Percentiles rank a stretch among this genome's conserved stretches.
These are phyloP conservation scores for Closterium sp. DNA, from an alignment of 139 green algal genomes.

Conservation along the genomic window DNA sequence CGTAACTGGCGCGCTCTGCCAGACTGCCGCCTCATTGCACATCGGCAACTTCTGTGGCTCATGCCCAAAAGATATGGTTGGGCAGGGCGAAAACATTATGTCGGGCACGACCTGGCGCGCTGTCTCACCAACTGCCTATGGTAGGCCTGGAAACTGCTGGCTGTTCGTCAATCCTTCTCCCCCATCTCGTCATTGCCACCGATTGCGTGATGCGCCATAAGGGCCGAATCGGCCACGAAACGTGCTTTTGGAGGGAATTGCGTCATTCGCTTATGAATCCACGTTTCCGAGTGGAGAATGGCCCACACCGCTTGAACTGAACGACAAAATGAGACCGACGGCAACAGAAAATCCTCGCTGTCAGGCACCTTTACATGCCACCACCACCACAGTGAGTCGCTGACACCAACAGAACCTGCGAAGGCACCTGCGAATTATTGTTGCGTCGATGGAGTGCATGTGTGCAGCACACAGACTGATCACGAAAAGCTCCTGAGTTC, in stretches of 20 bases:
- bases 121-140: not conserved
- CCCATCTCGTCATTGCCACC: not conserved
- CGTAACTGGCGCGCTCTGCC: not conserved
- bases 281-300: not conserved
- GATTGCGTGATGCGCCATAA: not conserved
- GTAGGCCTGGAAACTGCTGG: not conserved
- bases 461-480: not conserved
- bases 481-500: not conserved
- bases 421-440: not conserved
- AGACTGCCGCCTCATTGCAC: not conserved
- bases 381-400: not conserved
- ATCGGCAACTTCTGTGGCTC: not conserved
- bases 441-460: no score
- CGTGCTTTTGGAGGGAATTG: not conserved
- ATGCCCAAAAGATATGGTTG: not conserved
- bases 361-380: not conserved
- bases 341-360: not conserved
- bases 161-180: not conserved
- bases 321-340: not conserved
- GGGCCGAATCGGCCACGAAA: not conserved
- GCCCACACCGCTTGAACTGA: not conserved
- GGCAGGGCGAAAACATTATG: not conserved
- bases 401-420: not conserved
- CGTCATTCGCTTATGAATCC: not conserved
- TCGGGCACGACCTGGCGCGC: not conserved